A percentile compares a stretch with the other conserved stretches of the same genome.
These are phyloP conservation scores for Stemphylium vesicarium DNA, from an alignment of 2,329 filamentous ascomycete species.

Conservation along the genomic window DNA sequence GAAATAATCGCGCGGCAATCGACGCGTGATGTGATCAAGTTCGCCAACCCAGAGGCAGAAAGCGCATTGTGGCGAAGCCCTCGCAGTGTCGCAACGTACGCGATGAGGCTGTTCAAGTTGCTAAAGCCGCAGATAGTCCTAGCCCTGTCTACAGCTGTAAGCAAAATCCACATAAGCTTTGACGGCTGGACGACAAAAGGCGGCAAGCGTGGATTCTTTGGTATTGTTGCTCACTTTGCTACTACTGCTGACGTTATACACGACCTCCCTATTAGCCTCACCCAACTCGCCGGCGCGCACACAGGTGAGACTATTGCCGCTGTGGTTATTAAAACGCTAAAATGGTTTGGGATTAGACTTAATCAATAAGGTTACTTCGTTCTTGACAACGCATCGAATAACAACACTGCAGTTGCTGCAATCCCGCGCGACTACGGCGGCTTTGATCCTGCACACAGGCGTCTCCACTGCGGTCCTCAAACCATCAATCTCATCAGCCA, in stretches of 20 bases:
- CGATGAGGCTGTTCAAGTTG: background rate
- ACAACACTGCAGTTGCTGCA: too few relatives aligned
- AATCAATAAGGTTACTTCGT: too few relatives aligned
- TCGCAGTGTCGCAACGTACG: conserved; percentile 1
- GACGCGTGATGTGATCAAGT: conserved; percentile 1
- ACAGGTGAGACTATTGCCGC: conserved; percentile 4
- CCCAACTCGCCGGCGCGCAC: conserved; percentile 5
- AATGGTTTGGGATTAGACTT: background rate
- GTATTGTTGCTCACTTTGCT: conserved; percentile 8
- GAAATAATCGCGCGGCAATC: background rate
- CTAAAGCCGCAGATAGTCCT: background rate
- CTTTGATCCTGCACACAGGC: too few relatives aligned
- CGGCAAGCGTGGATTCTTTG: conserved; percentile 6
- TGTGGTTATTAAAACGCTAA: background rate
- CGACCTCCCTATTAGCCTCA: conserved; percentile 7
- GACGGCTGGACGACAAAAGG: conserved; percentile 5
- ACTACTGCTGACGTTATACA: background rate
- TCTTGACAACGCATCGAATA: too few relatives aligned
- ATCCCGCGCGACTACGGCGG: too few relatives aligned
- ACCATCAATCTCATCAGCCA: background rate
- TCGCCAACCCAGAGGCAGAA: conserved; percentile 9
- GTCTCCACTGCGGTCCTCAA: too few relatives aligned
- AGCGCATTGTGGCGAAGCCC: background rate
- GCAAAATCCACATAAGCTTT: conserved; percentile 9
- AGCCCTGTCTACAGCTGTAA: conserved; percentile 1